A percentile compares a stretch with the other conserved stretches of the same genome.
Conservation (phyloP, 768 basidiomycete species). For the Boletus pseudopeckii region DNA sequence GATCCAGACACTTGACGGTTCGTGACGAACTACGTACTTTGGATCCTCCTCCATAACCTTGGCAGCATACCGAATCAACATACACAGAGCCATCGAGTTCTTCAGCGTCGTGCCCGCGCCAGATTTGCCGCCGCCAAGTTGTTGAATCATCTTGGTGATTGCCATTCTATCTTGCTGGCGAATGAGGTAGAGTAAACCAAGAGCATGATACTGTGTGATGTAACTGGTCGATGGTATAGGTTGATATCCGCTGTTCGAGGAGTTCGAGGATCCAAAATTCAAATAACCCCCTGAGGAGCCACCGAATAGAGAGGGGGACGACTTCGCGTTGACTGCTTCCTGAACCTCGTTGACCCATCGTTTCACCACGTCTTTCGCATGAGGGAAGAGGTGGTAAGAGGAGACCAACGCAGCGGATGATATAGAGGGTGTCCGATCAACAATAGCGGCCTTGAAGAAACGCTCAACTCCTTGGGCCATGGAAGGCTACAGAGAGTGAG, state of each 20-base stretch:
- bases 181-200: conserved; percentile 91
- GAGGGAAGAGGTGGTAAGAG: conserved; percentile 92
- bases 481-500: conserved; percentile 64
- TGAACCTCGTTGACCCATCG: conserved; percentile 99
- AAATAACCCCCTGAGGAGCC: conserved; percentile 60
- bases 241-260: conserved; percentile 62
- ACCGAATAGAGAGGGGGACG: conserved; percentile 66
- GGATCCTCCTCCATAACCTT: conserved; percentile 99
- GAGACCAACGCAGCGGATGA: conserved; percentile 96
- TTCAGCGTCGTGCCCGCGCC: conserved; percentile 82
- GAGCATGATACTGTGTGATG: conserved; percentile 95
- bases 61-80: conserved; percentile 97
- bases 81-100: conserved; percentile 96
- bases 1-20: not conserved
- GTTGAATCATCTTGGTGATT: conserved; percentile 98
- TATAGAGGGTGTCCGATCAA: conserved; percentile 93
- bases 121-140: conserved; percentile 85
- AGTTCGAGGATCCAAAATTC: conserved; percentile 59
- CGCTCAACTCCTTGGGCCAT: conserved; percentile 98
- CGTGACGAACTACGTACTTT: conserved; percentile 60
- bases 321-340: conserved; percentile 91
- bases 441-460: conserved; percentile 99
- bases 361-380: conserved; percentile 93
- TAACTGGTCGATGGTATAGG: conserved; percentile 85
- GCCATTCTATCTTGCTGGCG: conserved; percentile 99